phyloP scores from a whole-genome alignment of 1,284 basidiomycete genomes.

The Apiotrichum gracile region DNA sequence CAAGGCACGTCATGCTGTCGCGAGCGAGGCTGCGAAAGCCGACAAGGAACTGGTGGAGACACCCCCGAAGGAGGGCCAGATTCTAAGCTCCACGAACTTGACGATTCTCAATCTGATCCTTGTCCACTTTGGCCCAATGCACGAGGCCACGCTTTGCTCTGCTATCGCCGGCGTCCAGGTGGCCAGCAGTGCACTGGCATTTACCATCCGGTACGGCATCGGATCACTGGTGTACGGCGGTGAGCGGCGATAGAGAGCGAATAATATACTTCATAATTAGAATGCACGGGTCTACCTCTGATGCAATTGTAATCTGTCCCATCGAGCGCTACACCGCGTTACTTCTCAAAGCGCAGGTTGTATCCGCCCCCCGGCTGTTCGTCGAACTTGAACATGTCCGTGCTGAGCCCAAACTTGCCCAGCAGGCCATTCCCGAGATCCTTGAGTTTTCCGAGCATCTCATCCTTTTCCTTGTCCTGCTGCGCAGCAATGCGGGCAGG shows the following conservation, averaged over 20 bases:
- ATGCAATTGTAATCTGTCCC: background rate
- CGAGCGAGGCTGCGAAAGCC: background rate
- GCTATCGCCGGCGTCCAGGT: constrained; percentile 69
- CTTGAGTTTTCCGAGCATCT: constrained; percentile 90
- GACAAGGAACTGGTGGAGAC: background rate
- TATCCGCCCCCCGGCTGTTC: constrained; percentile 90
- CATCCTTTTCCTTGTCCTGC: constrained; percentile 80
- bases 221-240: constrained; percentile 83
- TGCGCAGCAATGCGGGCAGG: constrained; percentile 60
- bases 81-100: constrained; percentile 71
- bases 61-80: constrained; percentile 23
- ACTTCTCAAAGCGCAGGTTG: constrained; percentile 71
- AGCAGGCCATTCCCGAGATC: constrained; percentile 84
- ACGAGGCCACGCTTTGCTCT: constrained; percentile 67
- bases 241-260: constrained; percentile 58
- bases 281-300: no score
- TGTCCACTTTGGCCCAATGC: constrained; percentile 70
- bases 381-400: constrained; percentile 90
- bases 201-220: constrained; percentile 77
- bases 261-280: no score
- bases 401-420: constrained; percentile 82
- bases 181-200: constrained; percentile 67
- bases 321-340: background rate
- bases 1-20: background rate
- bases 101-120: constrained; percentile 82